Conservation (phyloP, 257 asterid genomes). For the Petunia secreta region DNA sequence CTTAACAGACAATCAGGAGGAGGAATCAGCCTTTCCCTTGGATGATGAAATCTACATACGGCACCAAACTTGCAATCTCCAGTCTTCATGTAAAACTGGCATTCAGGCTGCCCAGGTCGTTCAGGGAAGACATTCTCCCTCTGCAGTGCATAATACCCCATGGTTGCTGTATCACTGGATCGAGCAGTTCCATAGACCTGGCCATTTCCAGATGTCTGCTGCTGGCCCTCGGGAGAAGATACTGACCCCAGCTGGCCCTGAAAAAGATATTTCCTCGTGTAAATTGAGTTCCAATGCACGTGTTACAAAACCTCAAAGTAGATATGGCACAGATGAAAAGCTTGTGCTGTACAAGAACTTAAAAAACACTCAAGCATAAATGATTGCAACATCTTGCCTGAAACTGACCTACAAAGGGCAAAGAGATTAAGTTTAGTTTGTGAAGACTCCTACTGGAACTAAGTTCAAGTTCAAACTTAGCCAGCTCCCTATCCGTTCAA, state of each 20-base stretch:
- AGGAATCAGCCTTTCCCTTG: slow-evolving; percentile 78
- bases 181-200: slow-evolving; percentile 54
- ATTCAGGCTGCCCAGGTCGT: slow-evolving; percentile 95
- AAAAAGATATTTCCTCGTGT: slow-evolving; percentile 35
- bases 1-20: slow-evolving; percentile 91
- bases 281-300: slow-evolving; percentile 18
- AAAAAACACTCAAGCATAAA: not conserved
- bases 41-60: slow-evolving; percentile 94
- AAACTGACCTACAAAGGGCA: slow-evolving; percentile 5
- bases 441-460: not conserved
- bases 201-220: slow-evolving; percentile 58
- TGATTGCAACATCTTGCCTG: not conserved
- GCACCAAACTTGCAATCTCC: slow-evolving; percentile 98
- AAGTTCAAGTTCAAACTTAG: slow-evolving; percentile 14
- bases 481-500: not conserved
- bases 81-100: slow-evolving; percentile 95
- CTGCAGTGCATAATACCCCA: slow-evolving; percentile 74
- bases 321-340: not conserved
- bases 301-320: not conserved
- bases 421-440: not conserved
- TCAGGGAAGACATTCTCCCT: slow-evolving; percentile 87
- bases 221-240: slow-evolving; percentile 71
- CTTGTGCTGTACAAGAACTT: slow-evolving; percentile 9
- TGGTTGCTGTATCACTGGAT: slow-evolving; percentile 52
- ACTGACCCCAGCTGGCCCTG: slow-evolving; percentile 83